phyloP scores from a whole-genome alignment of 1,139 yeast genomes.

The Geotrichum cucujoidarum region DNA sequence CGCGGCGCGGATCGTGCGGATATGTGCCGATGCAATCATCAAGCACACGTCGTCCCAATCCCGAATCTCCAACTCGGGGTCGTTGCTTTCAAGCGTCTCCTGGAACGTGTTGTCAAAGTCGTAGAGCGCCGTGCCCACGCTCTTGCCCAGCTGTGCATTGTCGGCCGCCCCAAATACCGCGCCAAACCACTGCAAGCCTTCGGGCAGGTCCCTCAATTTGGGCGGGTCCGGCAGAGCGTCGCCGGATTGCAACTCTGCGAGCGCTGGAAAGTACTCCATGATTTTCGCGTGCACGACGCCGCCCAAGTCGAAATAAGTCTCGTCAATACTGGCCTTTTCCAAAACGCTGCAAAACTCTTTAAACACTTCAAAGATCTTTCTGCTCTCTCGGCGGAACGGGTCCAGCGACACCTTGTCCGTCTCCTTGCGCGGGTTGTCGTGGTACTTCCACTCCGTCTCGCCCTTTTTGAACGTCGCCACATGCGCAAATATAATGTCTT shows the following conservation, averaged over 20 bases:
- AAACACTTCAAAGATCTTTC: conserved; percentile 68
- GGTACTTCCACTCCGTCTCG: conserved; percentile 75
- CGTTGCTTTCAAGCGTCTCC: not conserved
- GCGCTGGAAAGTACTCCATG: conserved; percentile 37
- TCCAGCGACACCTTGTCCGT: conserved; percentile 82
- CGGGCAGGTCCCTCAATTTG: conserved; percentile 37
- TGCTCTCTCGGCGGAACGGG: conserved; percentile 82
- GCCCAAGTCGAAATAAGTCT: conserved; percentile 82
- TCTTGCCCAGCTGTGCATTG: conserved; percentile 27
- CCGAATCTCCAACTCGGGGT: conserved; percentile 26
- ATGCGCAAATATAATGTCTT: conserved; percentile 70
- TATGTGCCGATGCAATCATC: conserved; percentile 58
- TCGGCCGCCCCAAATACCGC: conserved; percentile 24
- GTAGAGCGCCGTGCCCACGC: conserved; percentile 19
- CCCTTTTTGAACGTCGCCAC: conserved; percentile 94
- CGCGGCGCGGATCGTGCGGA: conserved; percentile 49
- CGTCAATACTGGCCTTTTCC: conserved; percentile 95
- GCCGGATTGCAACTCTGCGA: conserved; percentile 32
- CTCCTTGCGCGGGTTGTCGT: conserved; percentile 38
- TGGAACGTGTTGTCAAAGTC: conserved; percentile 15
- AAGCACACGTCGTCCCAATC: conserved; percentile 88
- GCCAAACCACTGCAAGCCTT: conserved; percentile 34
- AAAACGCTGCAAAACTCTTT: conserved; percentile 41
- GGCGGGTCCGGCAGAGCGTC: conserved; percentile 42
- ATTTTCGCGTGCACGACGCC: conserved; percentile 42